These are phyloP conservation scores for Fallopia convolvulus DNA, from an alignment of 148 eudicot genomes.

Conservation along the genomic window DNA sequence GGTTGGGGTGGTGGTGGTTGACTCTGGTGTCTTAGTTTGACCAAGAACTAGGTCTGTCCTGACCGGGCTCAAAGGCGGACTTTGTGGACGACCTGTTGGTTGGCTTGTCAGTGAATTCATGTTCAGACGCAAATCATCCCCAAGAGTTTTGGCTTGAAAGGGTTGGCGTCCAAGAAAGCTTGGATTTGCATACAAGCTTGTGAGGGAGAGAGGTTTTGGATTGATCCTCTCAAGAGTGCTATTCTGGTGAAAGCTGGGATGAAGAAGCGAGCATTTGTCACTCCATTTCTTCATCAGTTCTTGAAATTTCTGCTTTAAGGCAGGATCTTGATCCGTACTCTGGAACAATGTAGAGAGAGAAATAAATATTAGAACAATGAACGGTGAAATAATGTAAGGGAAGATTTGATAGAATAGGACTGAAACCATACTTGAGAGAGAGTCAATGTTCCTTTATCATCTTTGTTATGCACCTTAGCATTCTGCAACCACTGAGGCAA, in stretches of 20 bases:
- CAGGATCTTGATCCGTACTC: conserved; percentile 48
- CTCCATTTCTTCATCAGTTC: conserved; percentile 88
- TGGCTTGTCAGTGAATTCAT: conserved; percentile 21
- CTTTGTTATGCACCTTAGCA: conserved; percentile 33
- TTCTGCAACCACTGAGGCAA: conserved; percentile 80
- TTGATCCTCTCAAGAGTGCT: conserved; percentile 24
- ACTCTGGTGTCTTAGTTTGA: conserved; percentile 25
- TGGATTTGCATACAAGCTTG: conserved; percentile 50
- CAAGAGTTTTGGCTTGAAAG: conserved; percentile 33
- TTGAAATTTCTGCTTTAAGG: conserved; percentile 49
- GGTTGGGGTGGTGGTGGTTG: neutral
- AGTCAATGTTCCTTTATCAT: conserved; percentile 21
- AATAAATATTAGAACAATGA: neutral
- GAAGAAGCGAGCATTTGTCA: conserved; percentile 62
- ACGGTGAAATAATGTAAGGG: neutral
- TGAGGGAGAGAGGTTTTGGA: conserved; percentile 45
- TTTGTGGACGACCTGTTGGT: neutral
- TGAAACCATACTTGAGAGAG: conserved; percentile 36
- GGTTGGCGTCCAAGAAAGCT: conserved; percentile 39
- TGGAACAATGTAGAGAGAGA: conserved; percentile 15
- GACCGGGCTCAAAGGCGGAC: conserved; percentile 67
- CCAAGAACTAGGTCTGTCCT: conserved; percentile 84
- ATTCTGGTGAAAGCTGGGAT: conserved; percentile 46
- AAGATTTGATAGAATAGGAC: neutral
- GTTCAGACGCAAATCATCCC: conserved; percentile 39